Evolutionary conservation across 140 eudicot genomes (phyloP), one percentile per base, ranked within the genome.

Genomic region (Stevia rebaudiana): DNA sequence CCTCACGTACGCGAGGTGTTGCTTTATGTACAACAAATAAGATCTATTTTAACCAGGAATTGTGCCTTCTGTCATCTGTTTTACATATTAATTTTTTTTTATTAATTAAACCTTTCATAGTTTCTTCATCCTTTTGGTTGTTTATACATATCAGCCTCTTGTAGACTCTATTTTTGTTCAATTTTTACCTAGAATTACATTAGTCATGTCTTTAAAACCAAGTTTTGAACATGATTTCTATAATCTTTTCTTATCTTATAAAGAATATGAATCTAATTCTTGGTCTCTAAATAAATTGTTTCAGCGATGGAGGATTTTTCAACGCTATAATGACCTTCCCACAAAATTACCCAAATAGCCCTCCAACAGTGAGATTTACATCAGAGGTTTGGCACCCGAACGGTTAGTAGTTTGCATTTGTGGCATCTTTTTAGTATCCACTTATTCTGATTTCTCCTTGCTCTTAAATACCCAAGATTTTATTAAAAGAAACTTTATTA

Each of bases 331-430:
- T 92, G 98, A 82, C 78, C 51, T 92, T 92, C 70, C 98, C 98
- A 1, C 79, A 75, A 54, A 83, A 92, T 72, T 92, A 92, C 50
- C 98, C 96, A 3, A 82, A 85, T 67, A 92, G 92, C 67, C 98
- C 98, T 72, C 98, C 98, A 22, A 72, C 92, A 39, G 87, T 92
- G 71, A 75, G 83, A 58, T 92, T 92, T 78, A 92, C 98, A 42
- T 88, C 98, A 6, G 96, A 92, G 71, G 67, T 92, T 25, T 92
- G 98, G 98, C 98, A 92, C 76, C 98, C 98, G 6, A 92, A 88
- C 54, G 98, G 98, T 92, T 17, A 70, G 92, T 74, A 60, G 16
- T 41, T 6, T 53, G 22, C 19, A 22, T 24, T 0, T 35, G 46
- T 2, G 6, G 9, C 56, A 36, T 11, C 12, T 35, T 19, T 13